Percentiles rank a stretch among this genome's conserved stretches.
Conservation (phyloP, 73 alveolate species). For the Paramecium bursaria region DNA sequence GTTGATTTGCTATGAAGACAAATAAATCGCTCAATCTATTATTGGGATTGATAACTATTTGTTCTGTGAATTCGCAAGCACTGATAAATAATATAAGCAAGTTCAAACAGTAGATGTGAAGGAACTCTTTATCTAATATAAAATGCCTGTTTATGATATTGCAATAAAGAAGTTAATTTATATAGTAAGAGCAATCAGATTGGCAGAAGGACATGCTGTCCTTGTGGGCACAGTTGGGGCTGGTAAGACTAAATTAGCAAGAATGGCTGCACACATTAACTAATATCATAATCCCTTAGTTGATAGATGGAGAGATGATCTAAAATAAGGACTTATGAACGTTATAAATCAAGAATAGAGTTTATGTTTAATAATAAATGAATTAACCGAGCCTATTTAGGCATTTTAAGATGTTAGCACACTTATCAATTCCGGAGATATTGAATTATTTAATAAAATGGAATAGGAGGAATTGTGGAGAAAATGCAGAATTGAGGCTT, state of each 20-base stretch:
- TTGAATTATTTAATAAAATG: slow-evolving; percentile 47
- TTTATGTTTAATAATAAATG: slow-evolving; percentile 77
- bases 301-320: slow-evolving; percentile 52
- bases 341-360: not conserved
- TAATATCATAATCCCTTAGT: slow-evolving; percentile 37
- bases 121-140: not conserved
- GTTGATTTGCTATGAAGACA: slow-evolving; percentile 5
- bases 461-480: slow-evolving; percentile 80
- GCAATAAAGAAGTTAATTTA: slow-evolving; percentile 8
- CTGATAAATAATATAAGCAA: slow-evolving; percentile 22
- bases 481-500: slow-evolving; percentile 71
- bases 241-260: not conserved
- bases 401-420: slow-evolving; percentile 97
- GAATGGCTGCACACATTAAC: not conserved
- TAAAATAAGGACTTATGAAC: not conserved
- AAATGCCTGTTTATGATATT: slow-evolving; percentile 12
- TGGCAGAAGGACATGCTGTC: slow-evolving; percentile 19
- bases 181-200: not conserved
- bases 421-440: slow-evolving; percentile 97
- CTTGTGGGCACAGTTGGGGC: slow-evolving; percentile 23
- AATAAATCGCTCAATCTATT: slow-evolving; percentile 9
- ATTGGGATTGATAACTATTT: not conserved
- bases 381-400: slow-evolving; percentile 93
- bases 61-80: slow-evolving; percentile 17
- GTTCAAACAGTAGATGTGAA: slow-evolving; percentile 19